Evolutionary conservation across 2,329 filamentous ascomycete species (phyloP).

Genomic region (Diaporthe ampelina): DNA sequence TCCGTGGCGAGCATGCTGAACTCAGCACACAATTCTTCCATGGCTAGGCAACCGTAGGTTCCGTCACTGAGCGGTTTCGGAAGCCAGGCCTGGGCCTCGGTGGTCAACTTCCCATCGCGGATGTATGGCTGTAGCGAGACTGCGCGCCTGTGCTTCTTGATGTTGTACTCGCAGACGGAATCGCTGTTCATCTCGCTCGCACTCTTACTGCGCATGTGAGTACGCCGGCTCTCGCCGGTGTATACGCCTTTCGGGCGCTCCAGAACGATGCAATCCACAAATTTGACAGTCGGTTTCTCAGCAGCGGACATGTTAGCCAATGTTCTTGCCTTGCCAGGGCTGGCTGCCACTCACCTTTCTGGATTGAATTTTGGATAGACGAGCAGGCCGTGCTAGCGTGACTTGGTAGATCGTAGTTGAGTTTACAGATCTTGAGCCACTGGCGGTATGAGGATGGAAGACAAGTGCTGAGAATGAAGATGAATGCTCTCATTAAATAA

Average conservation of each 20-base stretch:
- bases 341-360: not conserved
- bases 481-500: not conserved
- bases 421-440: not conserved
- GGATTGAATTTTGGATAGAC: not conserved
- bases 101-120: not conserved
- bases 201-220: not conserved
- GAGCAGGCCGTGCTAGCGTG: not conserved
- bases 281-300: not conserved
- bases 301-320: not conserved
- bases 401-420: not conserved
- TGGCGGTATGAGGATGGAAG: not conserved
- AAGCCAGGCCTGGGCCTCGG: not conserved
- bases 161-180: not conserved
- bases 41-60: not conserved
- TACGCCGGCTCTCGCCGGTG: conserved; percentile 5
- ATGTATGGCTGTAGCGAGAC: not conserved
- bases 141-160: not conserved
- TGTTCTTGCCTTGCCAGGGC: not conserved
- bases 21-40: conserved; percentile 15
- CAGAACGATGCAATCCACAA: not conserved
- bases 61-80: not conserved
- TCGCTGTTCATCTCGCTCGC: not conserved
- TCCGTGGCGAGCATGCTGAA: conserved; percentile 31
- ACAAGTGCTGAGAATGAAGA: no score
- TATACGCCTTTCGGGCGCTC: not conserved